phyloP scores from a whole-genome alignment of 768 basidiomycete species.

The Pluteus cervinus region DNA sequence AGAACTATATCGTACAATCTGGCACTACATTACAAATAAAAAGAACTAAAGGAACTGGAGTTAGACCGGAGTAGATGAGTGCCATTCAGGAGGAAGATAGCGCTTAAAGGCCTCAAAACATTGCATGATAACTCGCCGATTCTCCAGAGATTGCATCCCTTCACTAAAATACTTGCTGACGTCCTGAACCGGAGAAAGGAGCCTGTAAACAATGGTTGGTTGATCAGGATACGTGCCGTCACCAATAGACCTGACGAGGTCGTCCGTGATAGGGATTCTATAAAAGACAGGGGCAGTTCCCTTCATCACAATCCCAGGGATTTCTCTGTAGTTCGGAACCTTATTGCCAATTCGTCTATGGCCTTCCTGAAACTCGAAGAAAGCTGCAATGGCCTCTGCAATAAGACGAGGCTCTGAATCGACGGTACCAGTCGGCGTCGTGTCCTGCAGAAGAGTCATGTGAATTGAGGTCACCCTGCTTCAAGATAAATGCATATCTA shows the following conservation, averaged over 20 bases:
- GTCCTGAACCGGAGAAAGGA: constrained; percentile 8
- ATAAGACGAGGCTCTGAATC: constrained; percentile 4
- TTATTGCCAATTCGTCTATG: neutral
- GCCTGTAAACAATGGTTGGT: constrained; percentile 8
- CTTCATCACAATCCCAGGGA: constrained; percentile 1
- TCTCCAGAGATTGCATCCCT: constrained; percentile 9
- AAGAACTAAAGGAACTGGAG: no score
- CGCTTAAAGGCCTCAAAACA: constrained; percentile 12
- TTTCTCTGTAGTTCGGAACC: neutral
- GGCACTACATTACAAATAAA: no score
- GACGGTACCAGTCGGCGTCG: no score
- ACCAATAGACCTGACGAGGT: constrained; percentile 5
- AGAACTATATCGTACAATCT: no score
- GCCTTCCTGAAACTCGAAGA: neutral
- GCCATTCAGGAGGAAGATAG: no score
- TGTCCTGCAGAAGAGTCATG: no score
- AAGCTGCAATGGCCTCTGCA: constrained; percentile 2
- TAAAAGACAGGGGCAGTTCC: constrained; percentile 1
- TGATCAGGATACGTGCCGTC: constrained; percentile 2
- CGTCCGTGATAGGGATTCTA: constrained; percentile 2
- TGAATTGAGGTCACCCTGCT: no score
- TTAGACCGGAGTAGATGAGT: no score
- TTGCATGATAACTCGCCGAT: constrained; percentile 7
- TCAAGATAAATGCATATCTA: no score
- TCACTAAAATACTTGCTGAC: neutral